phyloP scores from a whole-genome alignment of 768 basidiomycete genomes.

The Saitozyma sp. region DNA sequence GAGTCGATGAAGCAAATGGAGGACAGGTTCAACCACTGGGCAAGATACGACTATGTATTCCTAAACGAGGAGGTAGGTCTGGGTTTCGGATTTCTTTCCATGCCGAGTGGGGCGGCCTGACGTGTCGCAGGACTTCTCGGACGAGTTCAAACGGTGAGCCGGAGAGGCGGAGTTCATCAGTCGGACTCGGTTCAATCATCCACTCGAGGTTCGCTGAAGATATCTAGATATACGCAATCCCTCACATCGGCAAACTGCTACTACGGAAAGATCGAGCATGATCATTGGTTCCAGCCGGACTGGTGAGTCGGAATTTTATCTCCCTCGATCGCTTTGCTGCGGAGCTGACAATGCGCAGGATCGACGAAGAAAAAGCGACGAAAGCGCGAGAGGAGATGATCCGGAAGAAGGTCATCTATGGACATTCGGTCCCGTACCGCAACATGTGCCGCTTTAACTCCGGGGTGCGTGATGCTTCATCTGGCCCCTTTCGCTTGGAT shows the following conservation, averaged over 20 bases:
- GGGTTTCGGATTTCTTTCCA: neutral
- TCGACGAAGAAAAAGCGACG: conserved; percentile 70
- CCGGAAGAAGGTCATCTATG: conserved; percentile 62
- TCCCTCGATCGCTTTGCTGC: neutral
- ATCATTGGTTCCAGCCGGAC: conserved; percentile 73
- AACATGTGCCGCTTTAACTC: conserved; percentile 97
- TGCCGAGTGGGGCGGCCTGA: neutral
- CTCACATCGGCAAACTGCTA: conserved; percentile 66
- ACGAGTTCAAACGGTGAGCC: conserved; percentile 39
- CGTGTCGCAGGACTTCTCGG: conserved; percentile 36
- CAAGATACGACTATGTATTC: conserved; percentile 78
- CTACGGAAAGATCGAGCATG: conserved; percentile 63
- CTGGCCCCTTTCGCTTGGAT: conserved; percentile 25
- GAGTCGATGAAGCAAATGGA: conserved; percentile 76
- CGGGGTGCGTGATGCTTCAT: conserved; percentile 58
- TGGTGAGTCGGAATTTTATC: conserved; percentile 48
- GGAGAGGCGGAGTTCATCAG: conserved; percentile 59
- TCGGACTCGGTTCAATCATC: neutral
- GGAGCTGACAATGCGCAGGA: conserved; percentile 49
- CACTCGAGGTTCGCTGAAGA: conserved; percentile 42
- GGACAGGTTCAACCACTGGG: conserved; percentile 78
- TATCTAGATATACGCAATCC: conserved; percentile 56
- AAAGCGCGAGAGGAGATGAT: conserved; percentile 65
- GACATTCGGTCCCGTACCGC: conserved; percentile 63
- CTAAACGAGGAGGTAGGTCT: conserved; percentile 65